Conservation (phyloP, 2,329 filamentous ascomycete species). For the Colletotrichum cordylinicola region DNA sequence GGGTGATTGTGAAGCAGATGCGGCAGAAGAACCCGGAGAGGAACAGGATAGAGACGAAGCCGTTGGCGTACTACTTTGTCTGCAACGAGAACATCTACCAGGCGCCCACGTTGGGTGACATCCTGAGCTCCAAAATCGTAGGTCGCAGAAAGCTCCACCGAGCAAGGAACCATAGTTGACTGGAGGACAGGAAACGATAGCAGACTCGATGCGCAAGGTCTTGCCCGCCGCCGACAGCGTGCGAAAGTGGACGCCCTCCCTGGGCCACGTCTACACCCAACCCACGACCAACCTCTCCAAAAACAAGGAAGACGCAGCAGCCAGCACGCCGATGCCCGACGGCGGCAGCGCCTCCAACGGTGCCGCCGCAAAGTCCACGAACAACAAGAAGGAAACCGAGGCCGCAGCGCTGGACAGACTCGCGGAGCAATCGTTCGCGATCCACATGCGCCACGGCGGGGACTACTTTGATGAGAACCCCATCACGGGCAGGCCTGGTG, state of each 20-base stretch:
- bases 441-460: conserved; percentile 64
- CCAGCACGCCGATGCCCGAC: conserved; percentile 52
- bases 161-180: background rate
- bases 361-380: conserved; percentile 25
- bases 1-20: conserved; percentile 74
- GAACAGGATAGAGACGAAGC: conserved; percentile 61
- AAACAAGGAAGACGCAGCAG: conserved; percentile 28
- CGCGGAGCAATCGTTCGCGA: conserved; percentile 63
- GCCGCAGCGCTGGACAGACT: conserved; percentile 48
- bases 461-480: conserved; percentile 74
- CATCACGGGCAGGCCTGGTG: conserved; percentile 69
- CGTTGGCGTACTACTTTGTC: conserved; percentile 68
- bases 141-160: conserved; percentile 22
- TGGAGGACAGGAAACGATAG: conserved; percentile 15
- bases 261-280: conserved; percentile 57
- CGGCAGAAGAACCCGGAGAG: conserved; percentile 60
- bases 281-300: conserved; percentile 29
- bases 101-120: conserved; percentile 66
- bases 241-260: conserved; percentile 60
- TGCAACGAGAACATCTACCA: conserved; percentile 72
- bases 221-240: conserved; percentile 56
- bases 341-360: conserved; percentile 27
- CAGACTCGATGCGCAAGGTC: conserved; percentile 54
- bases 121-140: conserved; percentile 65
- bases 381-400: conserved; percentile 40